Base-by-base conservation (phyloP, 2,329 filamentous ascomycete species). In the Fusarium marasasianum region DNA sequence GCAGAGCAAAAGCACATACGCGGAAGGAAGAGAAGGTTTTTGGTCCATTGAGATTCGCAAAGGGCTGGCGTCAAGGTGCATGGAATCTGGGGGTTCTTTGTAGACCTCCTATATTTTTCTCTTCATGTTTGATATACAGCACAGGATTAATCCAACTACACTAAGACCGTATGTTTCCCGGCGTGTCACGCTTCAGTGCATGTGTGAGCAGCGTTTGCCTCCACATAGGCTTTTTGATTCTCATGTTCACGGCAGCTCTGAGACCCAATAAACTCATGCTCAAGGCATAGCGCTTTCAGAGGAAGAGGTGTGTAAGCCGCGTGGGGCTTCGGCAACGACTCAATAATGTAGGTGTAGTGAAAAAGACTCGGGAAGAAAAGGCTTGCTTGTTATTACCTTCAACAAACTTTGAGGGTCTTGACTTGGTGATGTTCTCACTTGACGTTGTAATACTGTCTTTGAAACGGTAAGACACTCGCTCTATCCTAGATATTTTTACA, bases 61-160 rank as follows among this genome's bases (percentile, higher is more conserved):
- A 72, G 68, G 75, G 73, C 66, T 72, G 76, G 76, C 76, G 76
- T 77, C 76, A 74, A 73, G 76, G 76, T 76, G 76, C 74, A 76
- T 74, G 76, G 64, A 66, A 77, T 71, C 56, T 60, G 53, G 61
- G 41, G 57, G 71, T 72, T 67, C 48, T 75, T 65, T 69, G 35
- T 65, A 69, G 45, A 55, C 51, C 64, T 65, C 66, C 33, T 40
- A 41, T 59, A 29, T 64, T 69, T 62, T 64, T 66, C 68, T 66
- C 60, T 26, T 50, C 31, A 69, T 57, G 69, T 66, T 69, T 66
- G 60, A 60, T 70, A 70, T 70, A 75, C 69, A 63, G 50, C 44
- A 57, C 64, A 63, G 40, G 72, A 54, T 70, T 74, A 60, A 66
- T 63, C 38, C 56, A 53, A 74, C 33, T 61, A 66, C 64, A 66